A percentile compares a stretch with the other conserved stretches of the same genome.
These are phyloP conservation scores for Acorus gramineus DNA, from an alignment of 106 monocot genomes.

Conservation along the genomic window DNA sequence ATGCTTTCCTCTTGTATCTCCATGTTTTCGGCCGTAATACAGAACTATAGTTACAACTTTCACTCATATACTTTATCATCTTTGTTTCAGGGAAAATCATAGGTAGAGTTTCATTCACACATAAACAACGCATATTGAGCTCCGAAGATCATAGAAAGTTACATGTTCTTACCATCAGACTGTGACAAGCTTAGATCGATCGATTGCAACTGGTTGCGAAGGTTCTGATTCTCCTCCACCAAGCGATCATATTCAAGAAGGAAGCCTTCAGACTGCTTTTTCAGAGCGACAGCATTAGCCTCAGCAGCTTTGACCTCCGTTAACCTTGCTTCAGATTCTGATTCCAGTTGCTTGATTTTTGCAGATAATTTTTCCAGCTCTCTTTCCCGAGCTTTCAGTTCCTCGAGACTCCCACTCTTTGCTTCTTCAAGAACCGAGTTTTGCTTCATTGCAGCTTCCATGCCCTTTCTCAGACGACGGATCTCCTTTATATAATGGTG, in stretches of 20 bases:
- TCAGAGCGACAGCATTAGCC: constrained; percentile 41
- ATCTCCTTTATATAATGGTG: constrained; percentile 82
- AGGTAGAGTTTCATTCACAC: too few relatives aligned
- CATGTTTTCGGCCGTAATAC: too few relatives aligned
- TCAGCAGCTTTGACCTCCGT: constrained; percentile 49
- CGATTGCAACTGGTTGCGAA: constrained; percentile 61
- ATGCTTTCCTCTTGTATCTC: too few relatives aligned
- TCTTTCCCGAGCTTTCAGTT: constrained; percentile 29
- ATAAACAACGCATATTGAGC: too few relatives aligned
- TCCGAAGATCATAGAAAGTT: not conserved
- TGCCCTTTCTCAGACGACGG: constrained; percentile 37
- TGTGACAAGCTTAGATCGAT: constrained; percentile 46
- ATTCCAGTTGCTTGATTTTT: constrained; percentile 32
- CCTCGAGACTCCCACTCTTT: constrained; percentile 33
- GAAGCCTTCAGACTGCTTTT: constrained; percentile 63
- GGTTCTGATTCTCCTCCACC: constrained; percentile 62
- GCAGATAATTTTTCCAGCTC: constrained; percentile 38
- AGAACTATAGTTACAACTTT: too few relatives aligned
- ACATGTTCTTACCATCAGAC: constrained; percentile 53
- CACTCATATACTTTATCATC: too few relatives aligned
- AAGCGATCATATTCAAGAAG: constrained; percentile 63
- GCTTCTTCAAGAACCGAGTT: constrained; percentile 56
- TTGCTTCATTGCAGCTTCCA: constrained; percentile 59
- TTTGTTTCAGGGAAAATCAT: too few relatives aligned
- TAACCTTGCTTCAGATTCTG: constrained; percentile 14